These are phyloP conservation scores for Epichloe glyceriae DNA, from an alignment of 2,329 filamentous ascomycete genomes.

Conservation along the genomic window DNA sequence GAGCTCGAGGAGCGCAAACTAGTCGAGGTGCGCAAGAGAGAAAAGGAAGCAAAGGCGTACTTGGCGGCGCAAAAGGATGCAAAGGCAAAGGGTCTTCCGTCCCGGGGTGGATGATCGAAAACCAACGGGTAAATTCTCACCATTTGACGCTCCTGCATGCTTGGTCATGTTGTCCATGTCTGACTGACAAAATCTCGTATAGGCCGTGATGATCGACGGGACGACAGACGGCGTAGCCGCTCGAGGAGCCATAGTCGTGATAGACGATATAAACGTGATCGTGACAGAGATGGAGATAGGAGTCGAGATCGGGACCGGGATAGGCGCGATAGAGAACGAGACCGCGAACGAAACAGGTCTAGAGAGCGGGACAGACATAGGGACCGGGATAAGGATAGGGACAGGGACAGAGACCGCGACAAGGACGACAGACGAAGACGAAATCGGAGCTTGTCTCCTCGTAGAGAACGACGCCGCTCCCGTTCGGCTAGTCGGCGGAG, in stretches of 20 bases:
- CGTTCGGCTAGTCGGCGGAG: conserved; percentile 26
- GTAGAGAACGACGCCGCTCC: conserved; percentile 24
- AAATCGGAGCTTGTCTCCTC: conserved; percentile 22
- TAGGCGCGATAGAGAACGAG: conserved; percentile 17
- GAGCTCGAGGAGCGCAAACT: conserved; percentile 45
- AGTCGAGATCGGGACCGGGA: conserved; percentile 23
- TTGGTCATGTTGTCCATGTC: too few species aligned
- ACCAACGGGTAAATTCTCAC: neutral
- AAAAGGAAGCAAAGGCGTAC: conserved; percentile 52
- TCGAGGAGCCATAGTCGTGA: conserved; percentile 20
- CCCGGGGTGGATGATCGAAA: conserved; percentile 43
- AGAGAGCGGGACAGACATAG: conserved; percentile 29
- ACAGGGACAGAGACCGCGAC: conserved; percentile 10
- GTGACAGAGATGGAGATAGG: conserved; percentile 19
- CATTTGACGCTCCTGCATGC: too few species aligned
- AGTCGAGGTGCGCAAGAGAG: conserved; percentile 47
- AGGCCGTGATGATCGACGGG: conserved; percentile 17
- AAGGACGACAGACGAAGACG: conserved; percentile 15
- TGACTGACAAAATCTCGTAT: neutral
- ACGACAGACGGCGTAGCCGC: conserved; percentile 24
- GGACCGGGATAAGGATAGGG: conserved; percentile 24
- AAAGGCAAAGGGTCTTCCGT: conserved; percentile 42
- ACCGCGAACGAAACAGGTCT: conserved; percentile 21
- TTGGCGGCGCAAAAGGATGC: conserved; percentile 49
- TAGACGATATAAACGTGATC: conserved; percentile 17